These are phyloP conservation scores for Comarum palustre DNA, from an alignment of 306 rosid genomes.

Conservation along the genomic window DNA sequence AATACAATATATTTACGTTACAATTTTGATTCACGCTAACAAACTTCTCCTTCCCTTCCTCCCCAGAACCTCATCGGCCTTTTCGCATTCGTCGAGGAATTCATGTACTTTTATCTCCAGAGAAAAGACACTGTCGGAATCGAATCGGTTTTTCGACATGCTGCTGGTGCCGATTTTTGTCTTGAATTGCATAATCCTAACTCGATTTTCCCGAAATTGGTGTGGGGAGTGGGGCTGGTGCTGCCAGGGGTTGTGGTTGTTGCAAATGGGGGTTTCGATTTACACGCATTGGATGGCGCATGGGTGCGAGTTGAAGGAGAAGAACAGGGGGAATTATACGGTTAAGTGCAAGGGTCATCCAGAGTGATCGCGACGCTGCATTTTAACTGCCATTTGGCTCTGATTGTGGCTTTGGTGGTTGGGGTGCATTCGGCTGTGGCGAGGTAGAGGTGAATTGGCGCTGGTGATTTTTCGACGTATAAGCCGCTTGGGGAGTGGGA, in stretches of 20 bases:
- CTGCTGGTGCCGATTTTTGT: conserved; percentile 56
- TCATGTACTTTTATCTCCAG: conserved; percentile 67
- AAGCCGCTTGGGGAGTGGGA: conserved; percentile 49
- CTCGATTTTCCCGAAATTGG: conserved; percentile 45
- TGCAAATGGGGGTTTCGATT: conserved; percentile 72
- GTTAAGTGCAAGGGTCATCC: conserved; percentile 65
- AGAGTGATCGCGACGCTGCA: conserved; percentile 88
- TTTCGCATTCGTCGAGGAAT: conserved; percentile 71
- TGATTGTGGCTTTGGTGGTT: conserved; percentile 41
- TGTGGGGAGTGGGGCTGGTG: conserved; percentile 62
- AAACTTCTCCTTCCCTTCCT: conserved; percentile 33
- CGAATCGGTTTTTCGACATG: conserved; percentile 73
- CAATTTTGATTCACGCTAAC: no score
- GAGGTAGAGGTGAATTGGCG: conserved; percentile 23
- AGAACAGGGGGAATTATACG: conserved; percentile 73
- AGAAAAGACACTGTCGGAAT: conserved; percentile 64
- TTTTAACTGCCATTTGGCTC: conserved; percentile 89
- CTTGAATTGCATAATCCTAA: conserved; percentile 39
- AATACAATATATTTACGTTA: no score
- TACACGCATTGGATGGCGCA: conserved; percentile 52
- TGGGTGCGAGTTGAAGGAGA: conserved; percentile 55
- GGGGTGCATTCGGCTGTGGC: conserved; percentile 38
- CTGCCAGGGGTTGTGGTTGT: conserved; percentile 81
- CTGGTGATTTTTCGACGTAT: conserved; percentile 25
- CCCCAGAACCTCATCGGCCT: conserved; percentile 36